Conservation (phyloP, 257 asterid species). For the Solanum sitiens region DNA sequence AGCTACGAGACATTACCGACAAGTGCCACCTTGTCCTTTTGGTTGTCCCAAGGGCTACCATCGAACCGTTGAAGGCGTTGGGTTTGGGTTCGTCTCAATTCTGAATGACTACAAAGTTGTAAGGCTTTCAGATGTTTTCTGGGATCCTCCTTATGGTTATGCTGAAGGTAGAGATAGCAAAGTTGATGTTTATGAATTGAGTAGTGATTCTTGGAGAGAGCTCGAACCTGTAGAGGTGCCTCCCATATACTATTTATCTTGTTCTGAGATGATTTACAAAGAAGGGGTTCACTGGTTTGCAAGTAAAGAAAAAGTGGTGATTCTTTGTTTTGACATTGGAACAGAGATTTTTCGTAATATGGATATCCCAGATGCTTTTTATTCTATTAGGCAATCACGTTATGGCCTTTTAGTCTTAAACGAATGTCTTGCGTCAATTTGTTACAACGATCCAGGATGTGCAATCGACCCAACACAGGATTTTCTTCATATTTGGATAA, state of each 20-base stretch:
- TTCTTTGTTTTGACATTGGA: not conserved
- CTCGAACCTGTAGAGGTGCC: not conserved
- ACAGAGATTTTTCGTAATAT: not conserved
- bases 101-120: not conserved
- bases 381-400: not conserved
- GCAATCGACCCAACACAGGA: not conserved
- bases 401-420: not conserved
- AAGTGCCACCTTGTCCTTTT: not conserved
- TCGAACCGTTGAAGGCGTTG: not conserved
- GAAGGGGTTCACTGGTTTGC: not conserved
- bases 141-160: not conserved
- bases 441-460: not conserved
- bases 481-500: not conserved
- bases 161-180: not conserved
- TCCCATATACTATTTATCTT: not conserved
- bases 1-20: not conserved
- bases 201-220: not conserved
- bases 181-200: not conserved
- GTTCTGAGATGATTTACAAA: not conserved
- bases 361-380: not conserved
- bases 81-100: not conserved
- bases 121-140: not conserved
- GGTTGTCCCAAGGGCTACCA: not conserved
- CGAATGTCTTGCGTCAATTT: not conserved
- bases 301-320: not conserved